phyloP scores from a whole-genome alignment of 179 eudicot genomes.

The Actinidia polygama region DNA sequence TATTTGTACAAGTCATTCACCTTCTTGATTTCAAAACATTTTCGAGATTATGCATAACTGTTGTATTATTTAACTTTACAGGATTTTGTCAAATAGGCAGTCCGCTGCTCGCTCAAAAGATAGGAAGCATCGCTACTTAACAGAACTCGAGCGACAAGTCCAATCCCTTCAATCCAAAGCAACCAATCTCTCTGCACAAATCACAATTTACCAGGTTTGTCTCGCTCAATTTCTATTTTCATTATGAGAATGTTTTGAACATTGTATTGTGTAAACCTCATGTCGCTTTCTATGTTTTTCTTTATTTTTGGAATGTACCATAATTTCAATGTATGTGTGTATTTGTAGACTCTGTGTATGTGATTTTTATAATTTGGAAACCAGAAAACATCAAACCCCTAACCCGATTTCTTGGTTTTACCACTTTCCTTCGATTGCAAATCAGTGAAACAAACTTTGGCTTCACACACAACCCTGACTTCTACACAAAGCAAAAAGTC shows the following conservation, averaged over 20 bases:
- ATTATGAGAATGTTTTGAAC: too few species aligned
- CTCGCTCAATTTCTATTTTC: neutral
- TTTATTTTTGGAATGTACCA: too few species aligned
- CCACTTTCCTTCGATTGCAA: too few species aligned
- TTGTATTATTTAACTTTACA: neutral
- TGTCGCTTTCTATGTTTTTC: too few species aligned
- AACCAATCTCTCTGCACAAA: conserved; percentile 41
- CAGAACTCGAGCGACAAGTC: conserved; percentile 45
- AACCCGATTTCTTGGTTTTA: too few species aligned
- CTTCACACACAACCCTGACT: neutral
- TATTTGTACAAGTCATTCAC: neutral
- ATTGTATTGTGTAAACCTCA: neutral
- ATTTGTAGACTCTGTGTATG: too few species aligned
- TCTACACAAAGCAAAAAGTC: neutral
- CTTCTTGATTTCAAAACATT: neutral
- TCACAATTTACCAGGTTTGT: conserved; percentile 41
- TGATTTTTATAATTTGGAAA: neutral
- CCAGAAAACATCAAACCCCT: neutral
- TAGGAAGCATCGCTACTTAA: conserved; percentile 43
- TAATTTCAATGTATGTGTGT: too few species aligned
- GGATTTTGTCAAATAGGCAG: conserved; percentile 53
- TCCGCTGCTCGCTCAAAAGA: conserved; percentile 59
- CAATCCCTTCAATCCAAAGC: conserved; percentile 43
- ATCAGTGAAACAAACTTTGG: neutral
- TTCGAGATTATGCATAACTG: neutral